Percentiles rank a stretch among this genome's conserved stretches.
These are phyloP conservation scores for Aspergillus kassunensis DNA, from an alignment of 495 filamentous ascomycete species.

Conservation along the genomic window DNA sequence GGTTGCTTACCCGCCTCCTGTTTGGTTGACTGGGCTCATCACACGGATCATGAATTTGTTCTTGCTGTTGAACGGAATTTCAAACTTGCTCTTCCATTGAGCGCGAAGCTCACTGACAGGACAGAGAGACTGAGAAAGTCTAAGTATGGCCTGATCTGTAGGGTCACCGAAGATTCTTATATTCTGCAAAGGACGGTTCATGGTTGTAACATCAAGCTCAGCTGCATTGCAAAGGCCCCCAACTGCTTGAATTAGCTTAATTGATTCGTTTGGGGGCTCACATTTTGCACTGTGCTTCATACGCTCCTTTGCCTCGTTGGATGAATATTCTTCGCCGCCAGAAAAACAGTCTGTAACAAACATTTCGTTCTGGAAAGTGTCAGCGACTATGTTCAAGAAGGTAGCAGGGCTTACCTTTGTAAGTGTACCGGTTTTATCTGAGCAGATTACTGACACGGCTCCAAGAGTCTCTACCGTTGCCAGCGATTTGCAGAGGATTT, in stretches of 20 bases:
- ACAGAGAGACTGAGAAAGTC: constrained; percentile 56
- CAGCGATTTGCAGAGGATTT: constrained; percentile 62
- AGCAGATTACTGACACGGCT: constrained; percentile 62
- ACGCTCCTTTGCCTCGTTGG: neutral
- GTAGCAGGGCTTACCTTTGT: constrained; percentile 41
- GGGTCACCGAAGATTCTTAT: constrained; percentile 63
- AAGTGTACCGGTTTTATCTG: constrained; percentile 66
- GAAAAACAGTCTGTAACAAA: constrained; percentile 48
- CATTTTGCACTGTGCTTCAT: neutral
- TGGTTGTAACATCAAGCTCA: constrained; percentile 57
- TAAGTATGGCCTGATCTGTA: constrained; percentile 64
- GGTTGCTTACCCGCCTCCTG: neutral
- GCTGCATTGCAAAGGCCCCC: constrained; percentile 63
- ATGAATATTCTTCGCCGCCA: constrained; percentile 2
- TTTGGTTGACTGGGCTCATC: neutral
- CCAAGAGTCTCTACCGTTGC: constrained; percentile 69
- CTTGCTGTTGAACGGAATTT: constrained; percentile 67
- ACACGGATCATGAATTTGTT: constrained; percentile 66
- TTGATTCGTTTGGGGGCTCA: constrained; percentile 1
- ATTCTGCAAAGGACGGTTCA: constrained; percentile 44
- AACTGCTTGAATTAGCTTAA: constrained; percentile 35
- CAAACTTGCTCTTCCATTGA: constrained; percentile 53
- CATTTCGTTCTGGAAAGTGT: constrained; percentile 52
- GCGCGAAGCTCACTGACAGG: constrained; percentile 39
- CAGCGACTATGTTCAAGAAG: neutral